Percentiles rank a stretch among this genome's conserved stretches.
Evolutionary conservation across 1,284 basidiomycete genomes (phyloP).

Genomic region (Dichomitus squalens): DNA sequence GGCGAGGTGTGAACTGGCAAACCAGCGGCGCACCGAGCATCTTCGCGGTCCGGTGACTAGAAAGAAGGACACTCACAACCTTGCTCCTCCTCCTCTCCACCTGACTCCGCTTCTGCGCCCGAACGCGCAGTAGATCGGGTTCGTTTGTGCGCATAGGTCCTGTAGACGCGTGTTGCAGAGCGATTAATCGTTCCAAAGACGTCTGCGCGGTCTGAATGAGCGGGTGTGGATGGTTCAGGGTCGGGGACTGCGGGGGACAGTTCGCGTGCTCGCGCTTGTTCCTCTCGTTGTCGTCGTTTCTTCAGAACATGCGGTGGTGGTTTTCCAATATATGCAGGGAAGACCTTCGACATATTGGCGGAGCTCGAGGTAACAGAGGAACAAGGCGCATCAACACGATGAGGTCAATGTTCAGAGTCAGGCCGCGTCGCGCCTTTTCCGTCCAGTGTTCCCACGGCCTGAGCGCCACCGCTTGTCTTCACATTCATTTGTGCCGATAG

Average conservation of each 20-base stretch:
- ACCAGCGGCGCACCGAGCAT: neutral
- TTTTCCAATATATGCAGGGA: slow-evolving; percentile 14
- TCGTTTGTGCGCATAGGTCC: slow-evolving; percentile 19
- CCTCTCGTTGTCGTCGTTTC: neutral
- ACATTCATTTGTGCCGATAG: too few species aligned
- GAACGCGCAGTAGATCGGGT: slow-evolving; percentile 10
- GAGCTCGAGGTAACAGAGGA: too few species aligned
- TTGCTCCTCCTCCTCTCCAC: neutral
- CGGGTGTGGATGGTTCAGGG: slow-evolving; percentile 7
- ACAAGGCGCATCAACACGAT: too few species aligned
- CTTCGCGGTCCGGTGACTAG: neutral
- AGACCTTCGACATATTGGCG: too few species aligned
- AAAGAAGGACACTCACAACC: neutral
- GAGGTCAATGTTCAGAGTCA: too few species aligned
- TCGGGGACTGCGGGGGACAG: slow-evolving; percentile 15
- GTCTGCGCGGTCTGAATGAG: neutral
- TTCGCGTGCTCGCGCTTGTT: neutral
- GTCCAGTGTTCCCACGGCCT: too few species aligned
- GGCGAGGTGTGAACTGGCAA: neutral
- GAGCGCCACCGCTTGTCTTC: too few species aligned
- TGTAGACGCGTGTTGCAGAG: slow-evolving; percentile 9
- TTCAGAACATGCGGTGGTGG: neutral
- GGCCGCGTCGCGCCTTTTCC: too few species aligned
- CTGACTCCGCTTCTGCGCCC: neutral
- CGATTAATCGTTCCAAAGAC: slow-evolving; percentile 9